Evolutionary conservation across 2,329 filamentous ascomycete genomes (phyloP).

Genomic region (Saccharata proteae): DNA sequence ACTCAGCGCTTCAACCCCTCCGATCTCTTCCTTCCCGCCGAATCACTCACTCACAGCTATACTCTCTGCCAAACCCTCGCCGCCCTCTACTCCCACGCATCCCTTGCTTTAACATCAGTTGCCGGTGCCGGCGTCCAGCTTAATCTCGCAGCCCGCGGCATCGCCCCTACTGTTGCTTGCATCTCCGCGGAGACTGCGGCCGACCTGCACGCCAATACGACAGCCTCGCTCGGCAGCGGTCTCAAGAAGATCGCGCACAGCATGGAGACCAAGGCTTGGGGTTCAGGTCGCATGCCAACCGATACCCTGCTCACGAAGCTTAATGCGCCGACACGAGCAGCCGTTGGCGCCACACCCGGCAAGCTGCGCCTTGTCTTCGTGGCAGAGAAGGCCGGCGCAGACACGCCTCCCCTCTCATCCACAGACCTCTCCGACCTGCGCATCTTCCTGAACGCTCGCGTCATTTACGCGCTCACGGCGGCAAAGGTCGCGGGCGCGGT

Average conservation of each 20-base stretch:
- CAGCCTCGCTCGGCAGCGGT: constrained; percentile 46
- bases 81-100: constrained; percentile 73
- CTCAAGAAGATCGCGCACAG: constrained; percentile 58
- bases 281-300: constrained; percentile 59
- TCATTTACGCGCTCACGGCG: constrained; percentile 76
- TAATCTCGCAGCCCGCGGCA: constrained; percentile 55
- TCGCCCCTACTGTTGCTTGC: constrained; percentile 73
- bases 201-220: constrained; percentile 52
- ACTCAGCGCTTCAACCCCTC: constrained; percentile 59
- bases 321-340: constrained; percentile 47
- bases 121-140: constrained; percentile 63
- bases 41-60: constrained; percentile 68
- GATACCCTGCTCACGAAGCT: constrained; percentile 51
- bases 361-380: constrained; percentile 73
- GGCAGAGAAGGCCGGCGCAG: constrained; percentile 56
- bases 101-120: constrained; percentile 79
- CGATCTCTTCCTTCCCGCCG: constrained; percentile 77
- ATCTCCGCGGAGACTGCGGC: constrained; percentile 63
- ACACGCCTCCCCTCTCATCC: constrained; percentile 52
- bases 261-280: constrained; percentile 56
- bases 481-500: constrained; percentile 78
- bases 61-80: constrained; percentile 68
- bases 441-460: constrained; percentile 64
- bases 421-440: constrained; percentile 67
- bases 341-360: constrained; percentile 50